Conservation (phyloP, 2,329 filamentous ascomycete species). For the Colletotrichum noveboracense region DNA sequence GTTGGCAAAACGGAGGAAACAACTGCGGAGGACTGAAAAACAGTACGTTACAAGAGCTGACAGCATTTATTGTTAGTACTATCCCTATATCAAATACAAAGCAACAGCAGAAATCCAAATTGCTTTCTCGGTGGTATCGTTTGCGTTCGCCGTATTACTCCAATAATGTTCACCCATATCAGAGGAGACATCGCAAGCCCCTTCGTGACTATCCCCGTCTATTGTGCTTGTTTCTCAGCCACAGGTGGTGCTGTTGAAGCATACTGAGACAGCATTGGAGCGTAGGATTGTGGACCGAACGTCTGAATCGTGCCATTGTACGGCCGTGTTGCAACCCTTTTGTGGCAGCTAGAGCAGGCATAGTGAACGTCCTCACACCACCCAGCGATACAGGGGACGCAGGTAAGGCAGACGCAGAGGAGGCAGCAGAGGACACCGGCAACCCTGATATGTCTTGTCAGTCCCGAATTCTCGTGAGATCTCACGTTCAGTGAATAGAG, state of each 20-base stretch:
- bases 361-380: constrained; percentile 37
- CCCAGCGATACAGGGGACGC: constrained; percentile 33
- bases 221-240: not conserved
- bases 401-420: constrained; percentile 35
- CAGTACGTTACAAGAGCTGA: too few relatives aligned
- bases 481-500: not conserved
- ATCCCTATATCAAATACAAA: not conserved
- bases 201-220: not conserved
- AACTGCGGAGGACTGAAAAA: too few relatives aligned
- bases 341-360: constrained; percentile 33
- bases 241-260: not conserved
- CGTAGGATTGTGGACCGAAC: constrained; percentile 21
- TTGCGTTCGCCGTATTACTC: not conserved
- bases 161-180: not conserved
- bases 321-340: constrained; percentile 29
- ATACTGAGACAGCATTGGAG: not conserved
- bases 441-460: constrained; percentile 23
- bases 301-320: constrained; percentile 26
- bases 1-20: not conserved
- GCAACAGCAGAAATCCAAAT: not conserved
- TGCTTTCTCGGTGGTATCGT: not conserved
- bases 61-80: not conserved
- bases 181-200: not conserved
- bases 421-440: constrained; percentile 34
- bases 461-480: not conserved